Base-by-base conservation (phyloP, 345 rosid genomes). In the Syzygium aqueum region DNA sequence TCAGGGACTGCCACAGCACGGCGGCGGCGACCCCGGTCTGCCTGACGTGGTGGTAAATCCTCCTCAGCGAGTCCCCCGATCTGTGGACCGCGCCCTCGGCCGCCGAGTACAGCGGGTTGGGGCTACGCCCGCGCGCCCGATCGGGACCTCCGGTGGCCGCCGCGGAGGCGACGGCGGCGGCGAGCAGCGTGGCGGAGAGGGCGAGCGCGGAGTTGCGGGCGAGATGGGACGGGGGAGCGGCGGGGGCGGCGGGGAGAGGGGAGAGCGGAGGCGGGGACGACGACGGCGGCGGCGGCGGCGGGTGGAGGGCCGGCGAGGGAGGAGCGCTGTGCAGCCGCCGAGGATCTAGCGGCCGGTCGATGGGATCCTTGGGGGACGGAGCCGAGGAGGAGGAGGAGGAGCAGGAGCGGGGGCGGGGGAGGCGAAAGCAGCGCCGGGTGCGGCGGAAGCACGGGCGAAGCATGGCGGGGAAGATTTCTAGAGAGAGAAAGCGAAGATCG, bases 1-100 rank as follows among this genome's bases (percentile, higher is more conserved):
- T 92, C 61, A 97, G 90, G 28, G 99, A 96, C 88, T 97, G 97
- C 99, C 99, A 96, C 53, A 97, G 88, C 84, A 97, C 95, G 84
- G 99, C 89, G 22, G 97, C 96, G 4, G 99, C 97, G 19, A 91
- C 92, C 84, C 98, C 94, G 43, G 98, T 96, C 67, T 96, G 96
- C 88, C 88, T 93, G 17, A 93, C 90, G 73, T 95, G 99, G 85
- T 89, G 88, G 52, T 94, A 84, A 84, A 96, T 63, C 90, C 97
- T 91, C 90, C 88, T 87, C 61, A 95, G 54, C 15, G 99, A 97
- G 37, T 95, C 96, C 37, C 91, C 92, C 0, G 98, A 94, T 87
- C 87, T 93, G 43, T 90, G 89, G 77, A 96, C 65, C n/a, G 95
- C 87, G 33, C 86, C 90, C 85, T 95, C 95, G 23, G 94, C 85